Base-by-base conservation (phyloP, 148 eudicot genomes). In the Rhododendron vialii region DNA sequence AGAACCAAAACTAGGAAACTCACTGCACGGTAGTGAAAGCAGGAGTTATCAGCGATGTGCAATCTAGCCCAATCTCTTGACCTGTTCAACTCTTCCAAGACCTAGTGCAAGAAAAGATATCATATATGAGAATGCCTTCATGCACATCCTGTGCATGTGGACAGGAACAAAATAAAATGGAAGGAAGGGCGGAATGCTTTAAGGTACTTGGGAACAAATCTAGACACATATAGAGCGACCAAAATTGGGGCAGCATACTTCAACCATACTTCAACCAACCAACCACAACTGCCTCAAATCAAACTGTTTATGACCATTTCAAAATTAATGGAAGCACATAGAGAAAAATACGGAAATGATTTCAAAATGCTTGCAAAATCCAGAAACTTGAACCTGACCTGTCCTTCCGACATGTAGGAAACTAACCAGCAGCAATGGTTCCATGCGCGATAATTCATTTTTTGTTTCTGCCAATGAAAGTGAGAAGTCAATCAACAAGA, bases 401-500 rank as follows among this genome's bases (percentile, higher is more conserved):
- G 95, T 82, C 80, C 89, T 73, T 88, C 73, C 36, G 92, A 86
- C 98, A 95, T 96, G 88, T 91, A 93, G 71, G 95, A 86, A 84
- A 92, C 96, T 55, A 95, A 88, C 97, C 98, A 93, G 86, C 93
- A 93, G 20, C 96, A 93, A 78, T 96, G 96, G 85, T 93, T 92
- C 99, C 99, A 96, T 65, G 98, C 96, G 78, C 98, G 98, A 80
- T 96, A 96, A 84, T 96, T 96, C 98, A 96, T 96, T 88, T 96
- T 96, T 61, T 94, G 94, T 67, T 91, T 94, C 99, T 96, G 92
- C 88, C 90, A 79, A 67, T 48, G 51, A 74, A 81, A 88, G 63
- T 80, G 45, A 43, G 35, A 89, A 63, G 13, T 53, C 77, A 48
- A 43, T 87, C 57, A 86, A 3, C 12, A 67, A 10, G 22, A 71